These are phyloP conservation scores for Priceomyces carsonii DNA, from an alignment of 805 yeast species.

Conservation along the genomic window DNA sequence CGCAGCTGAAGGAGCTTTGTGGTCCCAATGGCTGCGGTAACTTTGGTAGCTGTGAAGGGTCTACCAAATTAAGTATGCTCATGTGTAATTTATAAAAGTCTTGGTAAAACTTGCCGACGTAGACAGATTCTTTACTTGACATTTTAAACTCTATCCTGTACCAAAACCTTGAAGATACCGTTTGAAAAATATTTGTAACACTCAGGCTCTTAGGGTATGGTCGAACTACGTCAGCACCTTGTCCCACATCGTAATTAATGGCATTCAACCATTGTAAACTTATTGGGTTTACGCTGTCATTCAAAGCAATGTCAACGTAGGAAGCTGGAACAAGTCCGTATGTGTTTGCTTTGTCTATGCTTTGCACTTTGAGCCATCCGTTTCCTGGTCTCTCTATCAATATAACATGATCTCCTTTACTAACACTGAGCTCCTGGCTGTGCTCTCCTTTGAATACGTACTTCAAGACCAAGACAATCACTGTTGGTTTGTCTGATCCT, in stretches of 20 bases:
- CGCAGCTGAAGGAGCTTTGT: slow-evolving; percentile 4
- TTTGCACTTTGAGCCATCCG: slow-evolving; percentile 40
- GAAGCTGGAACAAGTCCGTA: slow-evolving; percentile 40
- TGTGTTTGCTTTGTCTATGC: slow-evolving; percentile 19
- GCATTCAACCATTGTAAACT: slow-evolving; percentile 32
- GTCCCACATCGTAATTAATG: not conserved
- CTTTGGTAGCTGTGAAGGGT: slow-evolving; percentile 19
- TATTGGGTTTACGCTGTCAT: slow-evolving; percentile 35
- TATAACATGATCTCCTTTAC: slow-evolving; percentile 28
- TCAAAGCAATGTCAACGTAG: slow-evolving; percentile 40
- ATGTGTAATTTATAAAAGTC: slow-evolving; percentile 37
- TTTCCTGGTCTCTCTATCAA: slow-evolving; percentile 36
- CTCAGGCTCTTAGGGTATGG: slow-evolving; percentile 16
- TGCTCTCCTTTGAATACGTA: slow-evolving; percentile 32
- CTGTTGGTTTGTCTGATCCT: slow-evolving; percentile 11
- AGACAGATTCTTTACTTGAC: slow-evolving; percentile 17
- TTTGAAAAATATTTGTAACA: slow-evolving; percentile 22
- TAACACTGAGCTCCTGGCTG: slow-evolving; percentile 26
- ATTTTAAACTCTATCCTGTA: slow-evolving; percentile 28
- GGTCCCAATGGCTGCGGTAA: slow-evolving; percentile 29
- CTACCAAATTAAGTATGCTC: slow-evolving; percentile 8
- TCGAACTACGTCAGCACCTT: slow-evolving; percentile 1
- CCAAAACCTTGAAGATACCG: slow-evolving; percentile 27
- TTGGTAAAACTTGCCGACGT: slow-evolving; percentile 32
- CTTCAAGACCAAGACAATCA: slow-evolving; percentile 28